Percentiles rank a stretch among this genome's conserved stretches.
Conservation (phyloP, 805 yeast genomes). For the Starmerella powellii region DNA sequence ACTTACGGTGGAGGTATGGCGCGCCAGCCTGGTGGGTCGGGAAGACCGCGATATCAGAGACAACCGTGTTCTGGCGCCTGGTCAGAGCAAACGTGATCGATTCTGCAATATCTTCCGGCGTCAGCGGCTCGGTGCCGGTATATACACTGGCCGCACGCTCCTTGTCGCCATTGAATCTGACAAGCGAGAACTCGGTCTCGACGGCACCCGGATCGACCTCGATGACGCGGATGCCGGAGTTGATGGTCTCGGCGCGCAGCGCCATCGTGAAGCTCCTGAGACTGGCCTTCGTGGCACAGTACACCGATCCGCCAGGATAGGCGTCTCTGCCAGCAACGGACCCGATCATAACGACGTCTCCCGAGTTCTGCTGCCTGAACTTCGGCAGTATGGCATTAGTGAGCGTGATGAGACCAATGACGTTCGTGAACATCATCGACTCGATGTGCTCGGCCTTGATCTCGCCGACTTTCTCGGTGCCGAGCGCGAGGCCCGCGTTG, state of each 20-base stretch:
- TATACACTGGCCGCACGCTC: conserved; percentile 53
- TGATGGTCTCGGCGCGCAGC: conserved; percentile 60
- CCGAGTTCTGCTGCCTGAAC: conserved; percentile 53
- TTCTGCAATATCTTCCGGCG: conserved; percentile 66
- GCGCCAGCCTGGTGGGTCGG: conserved; percentile 80
- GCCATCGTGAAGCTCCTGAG: conserved; percentile 45
- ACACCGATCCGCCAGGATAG: conserved; percentile 59
- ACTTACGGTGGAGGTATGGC: conserved; percentile 39
- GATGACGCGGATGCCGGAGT: conserved; percentile 56
- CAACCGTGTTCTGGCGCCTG: conserved; percentile 57
- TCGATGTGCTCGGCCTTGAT: conserved; percentile 52
- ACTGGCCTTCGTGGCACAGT: conserved; percentile 59
- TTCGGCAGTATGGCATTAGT: conserved; percentile 69
- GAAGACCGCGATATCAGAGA: conserved; percentile 73
- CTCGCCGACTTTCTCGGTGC: conserved; percentile 62
- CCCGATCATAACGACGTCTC: conserved; percentile 53
- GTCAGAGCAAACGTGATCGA: conserved; percentile 54
- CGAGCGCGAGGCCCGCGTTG: conserved; percentile 63
- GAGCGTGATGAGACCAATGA: conserved; percentile 67
- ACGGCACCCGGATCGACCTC: conserved; percentile 73
- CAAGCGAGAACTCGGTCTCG: conserved; percentile 62
- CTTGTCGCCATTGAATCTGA: conserved; percentile 52
- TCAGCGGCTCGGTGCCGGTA: conserved; percentile 54
- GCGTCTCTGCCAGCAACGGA: conserved; percentile 63
- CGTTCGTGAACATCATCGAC: conserved; percentile 77